These are phyloP conservation scores for Starmerella kuoi DNA, from an alignment of 805 yeast genomes.

Conservation along the genomic window DNA sequence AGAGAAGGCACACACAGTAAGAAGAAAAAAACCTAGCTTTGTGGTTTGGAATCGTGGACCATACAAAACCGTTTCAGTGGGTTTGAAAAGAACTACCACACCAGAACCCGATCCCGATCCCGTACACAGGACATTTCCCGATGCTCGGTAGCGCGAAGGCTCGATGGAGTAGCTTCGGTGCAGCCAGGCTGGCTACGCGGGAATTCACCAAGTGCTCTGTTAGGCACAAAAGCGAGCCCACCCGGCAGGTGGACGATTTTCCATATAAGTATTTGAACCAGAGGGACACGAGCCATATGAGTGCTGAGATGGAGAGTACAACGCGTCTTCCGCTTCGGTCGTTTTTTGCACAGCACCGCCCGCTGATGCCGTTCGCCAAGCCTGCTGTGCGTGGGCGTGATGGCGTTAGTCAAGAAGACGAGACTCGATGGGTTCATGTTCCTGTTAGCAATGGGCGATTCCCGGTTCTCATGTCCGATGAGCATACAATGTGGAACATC, in stretches of 20 bases:
- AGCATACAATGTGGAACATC: conserved; percentile 8
- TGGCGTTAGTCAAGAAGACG: conserved; percentile 10
- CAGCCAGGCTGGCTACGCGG: too few relatives aligned
- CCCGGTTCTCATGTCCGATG: conserved; percentile 9
- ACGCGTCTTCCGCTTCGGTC: conserved; percentile 29
- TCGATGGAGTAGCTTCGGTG: too few relatives aligned
- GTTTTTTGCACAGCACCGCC: conserved; percentile 37
- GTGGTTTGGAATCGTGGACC: too few relatives aligned
- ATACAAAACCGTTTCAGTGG: too few relatives aligned
- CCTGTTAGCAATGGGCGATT: conserved; percentile 5
- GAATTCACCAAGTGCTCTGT: too few relatives aligned
- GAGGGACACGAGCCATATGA: conserved; percentile 20
- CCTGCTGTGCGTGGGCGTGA: conserved; percentile 4
- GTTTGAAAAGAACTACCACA: too few relatives aligned
- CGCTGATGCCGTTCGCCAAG: conserved; percentile 32
- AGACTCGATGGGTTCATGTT: conserved; percentile 24
- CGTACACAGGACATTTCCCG: too few relatives aligned
- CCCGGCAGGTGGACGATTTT: conserved; percentile 15
- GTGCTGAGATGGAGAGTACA: conserved; percentile 21
- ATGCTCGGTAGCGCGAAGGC: too few relatives aligned
- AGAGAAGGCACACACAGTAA: too few relatives aligned
- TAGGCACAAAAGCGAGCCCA: conserved; percentile 12
- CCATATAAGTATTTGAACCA: conserved; percentile 19
- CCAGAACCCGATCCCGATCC: too few relatives aligned
- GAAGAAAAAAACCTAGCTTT: too few relatives aligned